Conservation (phyloP, 2,329 filamentous ascomycete species). For the Lomentospora prolificans region DNA sequence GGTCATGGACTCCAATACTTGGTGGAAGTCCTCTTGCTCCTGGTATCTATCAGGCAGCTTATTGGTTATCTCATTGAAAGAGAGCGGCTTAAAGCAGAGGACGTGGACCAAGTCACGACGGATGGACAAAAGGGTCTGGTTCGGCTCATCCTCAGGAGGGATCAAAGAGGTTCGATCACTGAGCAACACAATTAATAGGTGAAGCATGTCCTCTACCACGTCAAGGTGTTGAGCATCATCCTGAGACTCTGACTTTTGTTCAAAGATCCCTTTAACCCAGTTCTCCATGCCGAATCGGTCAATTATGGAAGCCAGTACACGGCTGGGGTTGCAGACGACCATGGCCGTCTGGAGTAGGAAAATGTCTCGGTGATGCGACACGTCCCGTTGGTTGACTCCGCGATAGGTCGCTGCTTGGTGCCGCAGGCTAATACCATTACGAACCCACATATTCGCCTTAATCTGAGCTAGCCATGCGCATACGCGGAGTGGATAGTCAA, state of each 20-base stretch:
- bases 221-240: constrained; percentile 86
- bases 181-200: constrained; percentile 81
- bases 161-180: constrained; percentile 80
- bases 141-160: constrained; percentile 53
- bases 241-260: constrained; percentile 59
- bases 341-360: constrained; percentile 87
- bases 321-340: constrained; percentile 72
- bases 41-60: constrained; percentile 83
- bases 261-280: constrained; percentile 80
- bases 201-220: constrained; percentile 90
- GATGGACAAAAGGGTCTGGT: constrained; percentile 60
- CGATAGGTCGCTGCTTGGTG: constrained; percentile 94
- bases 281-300: constrained; percentile 82
- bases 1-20: constrained; percentile 77
- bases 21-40: constrained; percentile 80
- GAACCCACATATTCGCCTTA: constrained; percentile 97
- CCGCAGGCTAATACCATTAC: constrained; percentile 89
- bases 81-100: constrained; percentile 90
- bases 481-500: constrained; percentile 87
- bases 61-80: constrained; percentile 81
- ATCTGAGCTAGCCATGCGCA: constrained; percentile 97
- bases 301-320: constrained; percentile 79
- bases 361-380: constrained; percentile 89
- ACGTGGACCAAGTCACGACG: constrained; percentile 87
- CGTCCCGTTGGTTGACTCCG: constrained; percentile 78